Base-by-base conservation (phyloP, 1,139 yeast species). In the Suhomyces choctaworum region DNA sequence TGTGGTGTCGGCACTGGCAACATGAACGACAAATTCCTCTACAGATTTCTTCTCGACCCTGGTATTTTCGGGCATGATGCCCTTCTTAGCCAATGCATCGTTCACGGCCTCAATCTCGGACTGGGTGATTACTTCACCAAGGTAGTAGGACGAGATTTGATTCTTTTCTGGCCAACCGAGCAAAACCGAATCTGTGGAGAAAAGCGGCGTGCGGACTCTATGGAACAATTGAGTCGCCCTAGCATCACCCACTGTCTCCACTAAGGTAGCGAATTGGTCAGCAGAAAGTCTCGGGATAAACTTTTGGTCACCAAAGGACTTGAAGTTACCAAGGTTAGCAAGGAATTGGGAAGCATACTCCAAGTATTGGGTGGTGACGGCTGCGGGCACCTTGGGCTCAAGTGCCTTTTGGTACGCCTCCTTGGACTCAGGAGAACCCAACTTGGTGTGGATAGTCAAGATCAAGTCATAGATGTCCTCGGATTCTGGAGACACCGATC, bases 291-390 rank as follows among this genome's bases (percentile, higher is more conserved):
- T 65, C 24, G 96, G 96, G 46, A 88, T 70, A 54, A 87, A 87
- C 61, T 88, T 88, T 46, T 77, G 78, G 61, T 88, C 96, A 44
- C 96, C 96, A 61, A 88, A 88, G 1, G 94, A 82, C 63, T 86
- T 87, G 70, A 78, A 88, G 58, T 88, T 88, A 44, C 96, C 96
- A 54, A 83, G 70, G 59, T 88, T 88, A 33, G 82, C 70, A 51
- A 88, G 66, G 53, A 88, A 82, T 60, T 86, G 95, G 20, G 90
- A 76, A 7, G 88, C 80, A 51, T 86, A 88, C 54, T 86, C 94
- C 56, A 87, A 64, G 56, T 83, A 85, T 13, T 60, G 58, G 9
- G 58, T 57, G 3, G 58, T 60, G 8, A 58, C 57, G n/a, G 64
- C 60, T 11, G 34, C 37, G 42, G 52, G 16, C 45, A 69, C 48